Percentiles rank a stretch among this genome's conserved stretches.
These are phyloP conservation scores for Yamadazyma siamensis DNA, from an alignment of 1,139 yeast species.

Conservation along the genomic window DNA sequence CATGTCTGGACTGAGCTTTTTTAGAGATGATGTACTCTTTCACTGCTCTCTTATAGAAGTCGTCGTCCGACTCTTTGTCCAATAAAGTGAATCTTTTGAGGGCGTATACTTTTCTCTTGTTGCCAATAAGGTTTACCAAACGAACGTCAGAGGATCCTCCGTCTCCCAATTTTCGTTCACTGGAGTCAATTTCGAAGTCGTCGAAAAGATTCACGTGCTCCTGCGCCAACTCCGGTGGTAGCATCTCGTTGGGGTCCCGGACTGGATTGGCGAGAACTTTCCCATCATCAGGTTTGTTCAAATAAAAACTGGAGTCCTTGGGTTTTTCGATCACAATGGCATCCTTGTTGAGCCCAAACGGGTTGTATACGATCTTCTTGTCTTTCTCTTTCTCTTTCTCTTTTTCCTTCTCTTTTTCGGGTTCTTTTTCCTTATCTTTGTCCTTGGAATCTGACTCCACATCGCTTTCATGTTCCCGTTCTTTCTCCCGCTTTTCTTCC, in stretches of 20 bases:
- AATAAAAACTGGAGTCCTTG: constrained; percentile 38
- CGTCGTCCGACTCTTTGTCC: constrained; percentile 58
- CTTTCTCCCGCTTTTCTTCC: constrained; percentile 11
- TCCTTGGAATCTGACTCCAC: not conserved
- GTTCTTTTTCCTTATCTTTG: constrained; percentile 6
- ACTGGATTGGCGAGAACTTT: constrained; percentile 62
- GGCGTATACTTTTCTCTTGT: constrained; percentile 48
- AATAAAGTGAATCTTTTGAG: constrained; percentile 65
- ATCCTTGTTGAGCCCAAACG: constrained; percentile 41
- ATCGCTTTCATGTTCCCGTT: not conserved
- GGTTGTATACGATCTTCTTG: constrained; percentile 46
- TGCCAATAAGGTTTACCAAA: constrained; percentile 38
- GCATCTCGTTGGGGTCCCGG: constrained; percentile 61
- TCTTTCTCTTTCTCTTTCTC: constrained; percentile 20
- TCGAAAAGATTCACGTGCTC: constrained; percentile 52
- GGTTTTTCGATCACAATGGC: constrained; percentile 35
- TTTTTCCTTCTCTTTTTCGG: constrained; percentile 2
- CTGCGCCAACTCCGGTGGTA: constrained; percentile 56
- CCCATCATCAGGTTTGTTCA: constrained; percentile 24
- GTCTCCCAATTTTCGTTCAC: constrained; percentile 54
- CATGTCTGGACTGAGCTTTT: constrained; percentile 52
- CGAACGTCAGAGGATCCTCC: constrained; percentile 75
- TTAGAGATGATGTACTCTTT: constrained; percentile 64
- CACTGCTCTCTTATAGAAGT: constrained; percentile 61
- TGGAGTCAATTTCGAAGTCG: constrained; percentile 52